Conservation (phyloP, 2,329 filamentous ascomycete genomes). For the Chrysoporthe deuterocubensis region DNA sequence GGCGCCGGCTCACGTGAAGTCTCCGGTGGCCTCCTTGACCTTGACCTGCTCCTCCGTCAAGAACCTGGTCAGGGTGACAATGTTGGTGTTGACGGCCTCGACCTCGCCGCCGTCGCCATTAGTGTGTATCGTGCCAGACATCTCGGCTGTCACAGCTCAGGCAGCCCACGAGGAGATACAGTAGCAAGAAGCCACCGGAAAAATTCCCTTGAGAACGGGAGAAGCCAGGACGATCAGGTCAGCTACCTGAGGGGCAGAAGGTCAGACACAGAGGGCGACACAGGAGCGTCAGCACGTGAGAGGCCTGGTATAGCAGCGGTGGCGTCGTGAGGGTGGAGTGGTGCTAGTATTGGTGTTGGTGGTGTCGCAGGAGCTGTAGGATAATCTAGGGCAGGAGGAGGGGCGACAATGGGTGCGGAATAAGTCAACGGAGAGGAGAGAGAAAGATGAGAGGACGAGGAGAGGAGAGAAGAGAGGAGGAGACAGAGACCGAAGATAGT, state of each 20-base stretch:
- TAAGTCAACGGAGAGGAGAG: neutral
- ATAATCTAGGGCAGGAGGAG: neutral
- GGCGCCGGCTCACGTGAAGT: slow-evolving; percentile 82
- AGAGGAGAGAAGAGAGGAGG: neutral
- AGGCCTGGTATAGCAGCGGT: neutral
- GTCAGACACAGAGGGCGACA: neutral
- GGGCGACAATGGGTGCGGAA: neutral
- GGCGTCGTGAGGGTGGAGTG: neutral
- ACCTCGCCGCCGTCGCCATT: slow-evolving; percentile 54
- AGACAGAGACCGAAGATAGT: slow-evolving; percentile 3
- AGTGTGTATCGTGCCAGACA: slow-evolving; percentile 30
- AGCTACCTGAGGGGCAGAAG: slow-evolving; percentile 5
- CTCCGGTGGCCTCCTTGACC: slow-evolving; percentile 91
- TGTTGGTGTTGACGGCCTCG: slow-evolving; percentile 93
- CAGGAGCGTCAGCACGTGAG: neutral
- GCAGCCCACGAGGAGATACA: neutral
- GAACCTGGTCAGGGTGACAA: slow-evolving; percentile 93
- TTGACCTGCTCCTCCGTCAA: slow-evolving; percentile 95
- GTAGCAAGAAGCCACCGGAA: neutral
- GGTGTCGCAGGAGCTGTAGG: neutral
- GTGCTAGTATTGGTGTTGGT: neutral
- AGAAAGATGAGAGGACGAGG: slow-evolving; percentile 9
- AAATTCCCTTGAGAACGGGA: neutral
- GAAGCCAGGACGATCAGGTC: slow-evolving; percentile 1
- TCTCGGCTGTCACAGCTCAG: slow-evolving; percentile 6